phyloP scores from a whole-genome alignment of 768 basidiomycete species.

The Auricularia sp. region DNA sequence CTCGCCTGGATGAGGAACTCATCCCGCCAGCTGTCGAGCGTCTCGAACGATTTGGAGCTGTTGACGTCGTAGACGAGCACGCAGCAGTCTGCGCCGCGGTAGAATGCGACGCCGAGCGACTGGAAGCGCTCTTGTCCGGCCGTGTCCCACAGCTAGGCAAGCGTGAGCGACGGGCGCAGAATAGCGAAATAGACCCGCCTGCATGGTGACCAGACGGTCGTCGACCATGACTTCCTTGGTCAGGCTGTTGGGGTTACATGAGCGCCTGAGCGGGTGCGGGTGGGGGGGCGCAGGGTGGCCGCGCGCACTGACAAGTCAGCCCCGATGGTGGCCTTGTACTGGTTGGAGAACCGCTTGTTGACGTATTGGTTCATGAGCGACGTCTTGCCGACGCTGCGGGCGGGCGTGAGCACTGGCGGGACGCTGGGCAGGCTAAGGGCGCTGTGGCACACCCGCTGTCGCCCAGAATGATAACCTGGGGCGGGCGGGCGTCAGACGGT shows the following conservation, averaged over 20 bases:
- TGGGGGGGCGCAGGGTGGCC: constrained; percentile 7
- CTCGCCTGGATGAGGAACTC: constrained; percentile 98
- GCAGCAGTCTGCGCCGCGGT: constrained; percentile 97
- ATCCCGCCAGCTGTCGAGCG: constrained; percentile 97
- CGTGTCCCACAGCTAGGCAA: constrained; percentile 86
- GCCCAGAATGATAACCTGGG: constrained; percentile 94
- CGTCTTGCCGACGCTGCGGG: constrained; percentile 86
- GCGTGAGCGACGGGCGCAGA: constrained; percentile 4
- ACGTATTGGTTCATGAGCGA: constrained; percentile 99
- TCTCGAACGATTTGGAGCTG: constrained; percentile 96
- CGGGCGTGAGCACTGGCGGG: constrained; percentile 7
- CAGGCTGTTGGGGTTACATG: constrained; percentile 39
- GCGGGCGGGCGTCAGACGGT: constrained; percentile 4
- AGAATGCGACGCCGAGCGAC: constrained; percentile 96
- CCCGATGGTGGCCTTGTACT: constrained; percentile 98
- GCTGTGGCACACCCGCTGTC: constrained; percentile 74
- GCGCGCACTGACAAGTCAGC: constrained; percentile 73
- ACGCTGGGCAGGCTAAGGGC: not conserved
- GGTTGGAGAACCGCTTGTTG: constrained; percentile 98
- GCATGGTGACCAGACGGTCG: constrained; percentile 97
- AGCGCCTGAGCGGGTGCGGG: constrained; percentile 13
- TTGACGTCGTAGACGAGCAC: constrained; percentile 99
- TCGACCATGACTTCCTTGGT: constrained; percentile 99
- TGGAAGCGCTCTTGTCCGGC: constrained; percentile 99
- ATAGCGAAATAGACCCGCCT: constrained; percentile 41